Evolutionary conservation across 1,284 basidiomycete genomes (phyloP).

Genomic region (Athelia psychrophila): DNA sequence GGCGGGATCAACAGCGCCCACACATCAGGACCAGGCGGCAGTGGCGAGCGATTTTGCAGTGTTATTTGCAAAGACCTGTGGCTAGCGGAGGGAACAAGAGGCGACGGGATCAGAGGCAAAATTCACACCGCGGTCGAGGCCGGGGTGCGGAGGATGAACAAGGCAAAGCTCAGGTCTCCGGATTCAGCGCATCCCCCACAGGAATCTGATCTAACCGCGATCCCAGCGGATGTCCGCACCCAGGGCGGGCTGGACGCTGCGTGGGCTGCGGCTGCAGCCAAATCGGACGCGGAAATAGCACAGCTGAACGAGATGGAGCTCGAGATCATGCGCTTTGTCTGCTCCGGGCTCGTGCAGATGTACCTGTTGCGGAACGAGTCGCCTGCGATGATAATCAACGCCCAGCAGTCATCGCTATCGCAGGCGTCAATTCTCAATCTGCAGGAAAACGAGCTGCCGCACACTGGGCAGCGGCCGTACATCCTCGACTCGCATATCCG

Average conservation of each 20-base stretch:
- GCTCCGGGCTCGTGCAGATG: slow-evolving; percentile 42
- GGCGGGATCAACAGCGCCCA: no score
- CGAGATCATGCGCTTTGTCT: slow-evolving; percentile 48
- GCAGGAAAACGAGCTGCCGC: slow-evolving; percentile 47
- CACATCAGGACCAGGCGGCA: slow-evolving; percentile 29
- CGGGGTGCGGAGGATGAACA: slow-evolving; percentile 31
- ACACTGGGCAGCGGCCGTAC: slow-evolving; percentile 36
- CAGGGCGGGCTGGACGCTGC: slow-evolving; percentile 29
- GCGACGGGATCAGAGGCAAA: slow-evolving; percentile 25
- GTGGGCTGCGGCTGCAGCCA: slow-evolving; percentile 26
- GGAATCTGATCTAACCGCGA: no score
- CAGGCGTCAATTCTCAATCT: slow-evolving; percentile 37
- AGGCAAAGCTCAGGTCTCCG: slow-evolving; percentile 6
- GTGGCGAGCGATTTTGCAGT: slow-evolving; percentile 54
- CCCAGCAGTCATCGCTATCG: background rate
- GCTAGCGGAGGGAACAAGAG: slow-evolving; percentile 30
- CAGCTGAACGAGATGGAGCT: slow-evolving; percentile 47
- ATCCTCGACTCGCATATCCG: slow-evolving; percentile 42
- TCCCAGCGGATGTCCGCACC: slow-evolving; percentile 17
- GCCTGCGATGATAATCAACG: slow-evolving; percentile 8
- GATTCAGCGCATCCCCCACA: background rate
- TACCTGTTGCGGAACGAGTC: slow-evolving; percentile 12
- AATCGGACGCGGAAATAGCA: slow-evolving; percentile 12
- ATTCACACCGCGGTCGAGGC: slow-evolving; percentile 31
- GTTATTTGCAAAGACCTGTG: slow-evolving; percentile 43